Base-by-base conservation (phyloP, 208 protist species). In the Strigomonas culicis region DNA sequence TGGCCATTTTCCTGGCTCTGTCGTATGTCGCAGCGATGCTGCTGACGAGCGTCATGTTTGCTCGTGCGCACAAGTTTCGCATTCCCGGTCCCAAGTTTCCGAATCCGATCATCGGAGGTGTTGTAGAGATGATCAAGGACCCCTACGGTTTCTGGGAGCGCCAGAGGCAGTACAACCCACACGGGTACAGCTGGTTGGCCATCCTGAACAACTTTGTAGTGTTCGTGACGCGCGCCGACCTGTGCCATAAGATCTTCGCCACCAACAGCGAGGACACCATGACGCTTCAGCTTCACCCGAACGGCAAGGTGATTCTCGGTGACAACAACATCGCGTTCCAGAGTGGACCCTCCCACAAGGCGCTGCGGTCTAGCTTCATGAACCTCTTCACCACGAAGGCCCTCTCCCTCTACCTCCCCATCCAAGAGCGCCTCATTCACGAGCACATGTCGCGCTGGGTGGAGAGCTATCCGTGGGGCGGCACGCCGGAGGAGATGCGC, bases 291-390 rank as follows among this genome's bases (percentile, higher is more conserved):
- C 80, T 93, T 66, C 87, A 93, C 73, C 84, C 87, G 39, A 91
- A 84, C 72, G 84, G 82, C 51, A 86, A 84, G 68, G 73, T 89
- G 53, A 93, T 93, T 66, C 80, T 93, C 0, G 87, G 87, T 27
- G 84, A 93, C 71, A 89, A 88, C 74, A 94, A 90, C 70, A 91
- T 94, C 58, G 87, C 87, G 25, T 91, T 94, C 60, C 84, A 91
- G 73, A 90, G 78, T 72, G 84, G 87, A 60, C 82, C 84, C n/a
- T 53, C 70, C 24, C 87, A 91, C 77, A 94, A 91, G 76, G 82
- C 84, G 59, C 74, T 91, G 50, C 84, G 82, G 61, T 84, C 84
- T 6, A 90, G 73, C 70, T 94, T 91, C 70, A 89, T 94, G 82
- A 90, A 90, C 66, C 82, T 91, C 47, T 91, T 91, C 67, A 83